Evolutionary conservation across 257 asterid species (phyloP), one percentile per base, ranked within the genome.

Genomic region (Primulina tabacum): DNA sequence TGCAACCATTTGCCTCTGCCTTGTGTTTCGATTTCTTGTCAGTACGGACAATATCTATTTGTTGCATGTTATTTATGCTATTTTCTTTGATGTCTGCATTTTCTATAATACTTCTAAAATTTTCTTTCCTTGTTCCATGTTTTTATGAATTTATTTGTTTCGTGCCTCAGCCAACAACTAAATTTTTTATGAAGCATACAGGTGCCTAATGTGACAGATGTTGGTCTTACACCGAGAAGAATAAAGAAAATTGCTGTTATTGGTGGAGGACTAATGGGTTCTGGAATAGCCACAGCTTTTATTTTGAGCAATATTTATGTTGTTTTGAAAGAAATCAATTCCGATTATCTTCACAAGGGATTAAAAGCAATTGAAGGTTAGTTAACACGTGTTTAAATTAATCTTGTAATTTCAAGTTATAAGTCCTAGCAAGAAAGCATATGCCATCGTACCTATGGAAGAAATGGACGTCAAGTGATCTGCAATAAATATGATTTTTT

Each of bases 261-360:
- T 72, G 99, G 99, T 74, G 99, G 97, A 78, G 99, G 99, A 58
- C 81, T 94, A 73, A 94, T 91, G 98, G 99, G 99, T 78, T 89
- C 99, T 68, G 99, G 98, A 76, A 94, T 94, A 72, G 96, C 97
- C 67, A 91, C 99, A 61, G 87, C 97, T 52, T 85, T 94, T 60
- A 71, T 94, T 76, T 76, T 94, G 90, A 78, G 84, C 71, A 77
- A 79, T 78, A 79, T 81, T 59, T 73, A 68, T 62, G 98, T 91
- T 69, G 69, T 89, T 78, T 89, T 94, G 77, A 94, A 94, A 84
- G 98, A 94, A 76, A 83, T 91, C 72, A 94, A 79, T 79, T 80
- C 93, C 21, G 96, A 94, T 81, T 89, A 85, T 85, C 96, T 94
- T 68, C 89, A 60, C 64, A 94, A 88, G 85, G 99, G 97, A 58